These are phyloP conservation scores for Peniophora sp. DNA, from an alignment of 1,284 basidiomycete genomes.

Conservation along the genomic window DNA sequence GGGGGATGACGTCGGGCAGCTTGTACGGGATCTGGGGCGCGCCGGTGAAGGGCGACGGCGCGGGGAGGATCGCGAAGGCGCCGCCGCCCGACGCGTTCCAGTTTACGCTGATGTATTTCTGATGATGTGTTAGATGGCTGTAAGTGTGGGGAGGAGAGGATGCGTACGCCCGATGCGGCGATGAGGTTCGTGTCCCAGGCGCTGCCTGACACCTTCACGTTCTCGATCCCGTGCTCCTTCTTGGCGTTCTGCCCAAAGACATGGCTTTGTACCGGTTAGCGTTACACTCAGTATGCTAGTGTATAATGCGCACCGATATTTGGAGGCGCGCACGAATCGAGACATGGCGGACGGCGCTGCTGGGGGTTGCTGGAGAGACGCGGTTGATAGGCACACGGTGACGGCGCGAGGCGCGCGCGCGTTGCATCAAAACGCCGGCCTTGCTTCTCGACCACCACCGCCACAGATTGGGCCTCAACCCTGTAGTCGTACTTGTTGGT, in stretches of 20 bases:
- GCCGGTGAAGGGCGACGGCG: conserved; percentile 68
- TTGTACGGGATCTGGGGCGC: conserved; percentile 60
- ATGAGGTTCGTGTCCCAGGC: conserved; percentile 98
- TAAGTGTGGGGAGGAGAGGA: no score
- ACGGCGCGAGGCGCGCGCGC: no score
- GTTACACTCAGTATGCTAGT: neutral
- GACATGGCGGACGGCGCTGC: conserved; percentile 28
- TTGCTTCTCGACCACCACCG: no score
- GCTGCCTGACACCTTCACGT: conserved; percentile 82
- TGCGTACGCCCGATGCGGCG: conserved; percentile 72
- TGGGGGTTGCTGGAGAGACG: neutral
- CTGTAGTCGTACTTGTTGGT: no score
- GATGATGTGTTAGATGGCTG: no score
- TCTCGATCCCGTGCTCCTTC: conserved; percentile 82
- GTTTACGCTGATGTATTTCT: conserved; percentile 88
- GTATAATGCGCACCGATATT: conserved; percentile 36
- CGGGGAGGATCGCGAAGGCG: conserved; percentile 88
- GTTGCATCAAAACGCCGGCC: no score
- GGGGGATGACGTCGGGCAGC: conserved; percentile 87
- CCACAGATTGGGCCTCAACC: no score
- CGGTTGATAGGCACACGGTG: no score
- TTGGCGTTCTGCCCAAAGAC: conserved; percentile 84
- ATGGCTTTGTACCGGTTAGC: conserved; percentile 44
- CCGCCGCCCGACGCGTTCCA: conserved; percentile 96
- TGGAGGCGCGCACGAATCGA: conserved; percentile 51